phyloP scores from a whole-genome alignment of 768 basidiomycete species.

The Hydnomerulius pinastri region DNA sequence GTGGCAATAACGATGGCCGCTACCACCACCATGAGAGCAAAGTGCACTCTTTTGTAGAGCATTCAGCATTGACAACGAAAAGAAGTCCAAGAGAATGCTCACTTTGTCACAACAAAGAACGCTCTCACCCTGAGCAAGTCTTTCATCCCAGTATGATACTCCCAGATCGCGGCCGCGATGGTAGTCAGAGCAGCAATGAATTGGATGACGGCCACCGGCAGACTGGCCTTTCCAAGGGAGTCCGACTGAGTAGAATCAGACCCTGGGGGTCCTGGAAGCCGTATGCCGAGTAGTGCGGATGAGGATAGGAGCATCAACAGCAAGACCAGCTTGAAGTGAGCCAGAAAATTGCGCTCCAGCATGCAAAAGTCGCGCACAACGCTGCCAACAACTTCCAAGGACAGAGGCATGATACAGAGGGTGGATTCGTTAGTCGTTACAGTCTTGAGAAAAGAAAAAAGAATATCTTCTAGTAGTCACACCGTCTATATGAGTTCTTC shows the following conservation, averaged over 20 bases:
- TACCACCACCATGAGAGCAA: constrained; percentile 52
- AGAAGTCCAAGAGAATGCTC: constrained; percentile 23
- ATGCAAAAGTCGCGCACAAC: constrained; percentile 75
- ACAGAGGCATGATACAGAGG: constrained; percentile 20
- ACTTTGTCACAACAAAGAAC: constrained; percentile 61
- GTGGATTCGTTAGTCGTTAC: neutral
- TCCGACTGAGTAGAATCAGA: constrained; percentile 18
- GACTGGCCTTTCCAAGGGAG: constrained; percentile 29
- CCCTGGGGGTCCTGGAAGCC: constrained; percentile 47
- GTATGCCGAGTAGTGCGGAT: constrained; percentile 61
- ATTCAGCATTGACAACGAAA: neutral
- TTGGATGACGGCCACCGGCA: constrained; percentile 56
- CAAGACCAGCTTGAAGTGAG: constrained; percentile 67
- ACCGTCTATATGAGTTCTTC: too few species aligned
- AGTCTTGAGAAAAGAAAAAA: neutral
- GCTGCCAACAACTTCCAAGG: constrained; percentile 53
- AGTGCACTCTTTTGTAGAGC: constrained; percentile 44
- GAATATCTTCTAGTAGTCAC: too few species aligned
- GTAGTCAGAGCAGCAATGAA: constrained; percentile 54
- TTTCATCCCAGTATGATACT: constrained; percentile 59
- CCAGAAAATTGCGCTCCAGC: constrained; percentile 75
- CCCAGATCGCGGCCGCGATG: constrained; percentile 62
- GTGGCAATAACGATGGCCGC: constrained; percentile 50
- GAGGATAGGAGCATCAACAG: constrained; percentile 64
- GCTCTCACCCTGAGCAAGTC: constrained; percentile 60